Conservation (phyloP, 1,139 yeast species). For the Debaryomyces fabryi region DNA sequence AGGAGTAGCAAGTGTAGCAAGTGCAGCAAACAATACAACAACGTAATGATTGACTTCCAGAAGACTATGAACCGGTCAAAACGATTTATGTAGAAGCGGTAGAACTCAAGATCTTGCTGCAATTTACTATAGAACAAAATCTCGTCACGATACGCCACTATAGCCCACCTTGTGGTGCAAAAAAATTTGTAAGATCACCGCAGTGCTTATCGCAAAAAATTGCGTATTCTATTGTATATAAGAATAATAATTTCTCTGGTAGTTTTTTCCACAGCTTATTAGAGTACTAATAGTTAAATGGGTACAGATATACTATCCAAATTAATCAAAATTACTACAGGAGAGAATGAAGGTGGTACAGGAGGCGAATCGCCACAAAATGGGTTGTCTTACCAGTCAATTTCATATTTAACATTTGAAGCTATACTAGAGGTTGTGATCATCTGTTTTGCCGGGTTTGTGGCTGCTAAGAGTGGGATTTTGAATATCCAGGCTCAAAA, state of each 20-base stretch:
- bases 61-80: neutral
- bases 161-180: slow-evolving; percentile 1
- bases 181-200: neutral
- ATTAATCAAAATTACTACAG: neutral
- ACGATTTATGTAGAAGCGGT: neutral
- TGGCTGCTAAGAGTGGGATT: slow-evolving; percentile 65
- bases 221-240: slow-evolving; percentile 2
- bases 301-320: neutral
- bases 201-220: neutral
- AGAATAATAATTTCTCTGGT: neutral
- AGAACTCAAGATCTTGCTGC: neutral
- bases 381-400: slow-evolving; percentile 52
- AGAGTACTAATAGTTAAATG: neutral
- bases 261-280: neutral
- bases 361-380: neutral
- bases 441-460: slow-evolving; percentile 70
- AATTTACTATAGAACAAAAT: neutral
- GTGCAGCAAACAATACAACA: neutral
- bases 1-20: neutral
- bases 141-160: neutral
- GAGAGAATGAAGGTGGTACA: neutral
- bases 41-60: no score
- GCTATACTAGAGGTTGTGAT: slow-evolving; percentile 79
- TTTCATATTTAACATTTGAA: slow-evolving; percentile 70
- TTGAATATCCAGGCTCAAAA: slow-evolving; percentile 66